Percentiles rank a stretch among this genome's conserved stretches.
These are phyloP conservation scores for Ophiostoma sp. DNA, from an alignment of 2,329 filamentous ascomycete genomes.

Conservation along the genomic window DNA sequence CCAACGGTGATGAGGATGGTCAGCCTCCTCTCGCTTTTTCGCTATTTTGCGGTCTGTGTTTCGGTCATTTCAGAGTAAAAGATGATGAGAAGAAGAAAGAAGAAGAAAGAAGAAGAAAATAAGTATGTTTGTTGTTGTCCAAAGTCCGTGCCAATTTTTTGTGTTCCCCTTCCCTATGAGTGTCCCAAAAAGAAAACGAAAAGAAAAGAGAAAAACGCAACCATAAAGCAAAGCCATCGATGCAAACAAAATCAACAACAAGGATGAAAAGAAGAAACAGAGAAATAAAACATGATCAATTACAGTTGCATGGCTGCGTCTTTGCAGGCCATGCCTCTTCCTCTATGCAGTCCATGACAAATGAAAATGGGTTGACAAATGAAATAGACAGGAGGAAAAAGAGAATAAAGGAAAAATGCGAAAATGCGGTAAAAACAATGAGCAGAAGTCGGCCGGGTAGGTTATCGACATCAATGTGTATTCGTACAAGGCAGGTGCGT, in stretches of 20 bases:
- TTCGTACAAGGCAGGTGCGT: conserved; percentile 1
- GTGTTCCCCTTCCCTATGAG: conserved; percentile 24
- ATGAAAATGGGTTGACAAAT: conserved; percentile 11
- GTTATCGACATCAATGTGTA: neutral
- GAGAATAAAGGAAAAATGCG: neutral
- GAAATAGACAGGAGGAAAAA: conserved; percentile 20
- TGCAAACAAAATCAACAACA: conserved; percentile 24
- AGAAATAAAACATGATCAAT: conserved; percentile 13
- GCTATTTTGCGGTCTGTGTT: conserved; percentile 5
- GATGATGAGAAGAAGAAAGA: neutral
- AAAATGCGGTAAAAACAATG: neutral
- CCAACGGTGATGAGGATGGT: neutral
- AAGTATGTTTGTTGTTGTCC: conserved; percentile 17
- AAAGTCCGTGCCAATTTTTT: conserved; percentile 25
- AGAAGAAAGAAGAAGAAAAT: too few species aligned
- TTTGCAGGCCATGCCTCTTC: conserved; percentile 6
- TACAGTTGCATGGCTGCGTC: conserved; percentile 21
- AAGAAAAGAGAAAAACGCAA: conserved; percentile 10
- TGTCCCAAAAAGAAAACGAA: conserved; percentile 20
- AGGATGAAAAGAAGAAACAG: conserved; percentile 1
- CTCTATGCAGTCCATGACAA: conserved; percentile 29
- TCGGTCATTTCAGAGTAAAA: neutral
- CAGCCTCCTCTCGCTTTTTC: neutral
- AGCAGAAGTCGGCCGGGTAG: neutral
- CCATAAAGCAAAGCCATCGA: conserved; percentile 22